Conservation (phyloP, 148 eudicot species). For the Vaccinium darrowii region DNA sequence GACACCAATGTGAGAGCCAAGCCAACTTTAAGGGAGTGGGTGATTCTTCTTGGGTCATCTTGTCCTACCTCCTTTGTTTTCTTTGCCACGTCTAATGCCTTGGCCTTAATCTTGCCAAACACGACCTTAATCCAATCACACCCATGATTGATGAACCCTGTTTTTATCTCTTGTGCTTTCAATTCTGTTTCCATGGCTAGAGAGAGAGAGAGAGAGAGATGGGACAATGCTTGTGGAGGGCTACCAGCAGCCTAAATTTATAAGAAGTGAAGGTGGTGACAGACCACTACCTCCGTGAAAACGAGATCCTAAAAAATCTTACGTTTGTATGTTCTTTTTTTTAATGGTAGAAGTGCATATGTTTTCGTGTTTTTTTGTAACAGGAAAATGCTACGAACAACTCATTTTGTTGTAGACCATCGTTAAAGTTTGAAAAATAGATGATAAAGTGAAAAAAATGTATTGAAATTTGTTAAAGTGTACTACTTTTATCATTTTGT, state of each 20-base stretch:
- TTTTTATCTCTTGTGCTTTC: neutral
- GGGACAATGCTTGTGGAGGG: neutral
- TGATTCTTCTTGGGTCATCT: conserved; percentile 77
- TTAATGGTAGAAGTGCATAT: neutral
- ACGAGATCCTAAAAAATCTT: too few relatives aligned
- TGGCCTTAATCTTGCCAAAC: conserved; percentile 16
- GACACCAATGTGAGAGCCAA: conserved; percentile 66
- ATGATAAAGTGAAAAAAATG: too few relatives aligned
- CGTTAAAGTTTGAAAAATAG: too few relatives aligned
- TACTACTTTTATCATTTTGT: too few relatives aligned
- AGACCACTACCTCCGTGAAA: too few relatives aligned
- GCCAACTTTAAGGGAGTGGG: conserved; percentile 72
- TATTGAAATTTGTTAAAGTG: too few relatives aligned
- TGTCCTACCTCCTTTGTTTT: conserved; percentile 30
- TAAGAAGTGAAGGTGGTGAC: neutral
- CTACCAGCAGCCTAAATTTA: neutral
- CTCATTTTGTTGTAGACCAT: too few relatives aligned
- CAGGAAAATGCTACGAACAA: too few relatives aligned
- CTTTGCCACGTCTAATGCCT: conserved; percentile 18
- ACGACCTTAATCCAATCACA: conserved; percentile 24
- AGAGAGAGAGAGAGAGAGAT: neutral
- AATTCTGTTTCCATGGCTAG: conserved; percentile 16
- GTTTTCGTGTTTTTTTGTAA: neutral
- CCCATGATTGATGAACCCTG: neutral
- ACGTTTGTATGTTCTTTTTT: neutral